These are phyloP conservation scores for Cerioporus squamosus DNA, from an alignment of 1,284 basidiomycete species.

Conservation along the genomic window DNA sequence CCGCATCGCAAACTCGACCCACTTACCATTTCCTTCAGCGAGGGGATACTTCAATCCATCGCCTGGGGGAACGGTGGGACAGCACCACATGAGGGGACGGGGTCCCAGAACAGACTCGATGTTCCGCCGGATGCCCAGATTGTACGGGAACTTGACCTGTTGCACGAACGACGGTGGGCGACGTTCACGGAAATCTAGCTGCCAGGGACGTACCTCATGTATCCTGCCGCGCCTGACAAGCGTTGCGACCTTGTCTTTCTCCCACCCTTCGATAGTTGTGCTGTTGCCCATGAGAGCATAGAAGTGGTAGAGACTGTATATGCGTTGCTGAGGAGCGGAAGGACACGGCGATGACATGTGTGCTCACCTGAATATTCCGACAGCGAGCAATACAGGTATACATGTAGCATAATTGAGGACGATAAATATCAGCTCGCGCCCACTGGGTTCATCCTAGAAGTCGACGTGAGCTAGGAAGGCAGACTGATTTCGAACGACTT, in stretches of 20 bases:
- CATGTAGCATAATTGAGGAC: conserved; percentile 89
- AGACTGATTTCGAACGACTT: conserved; percentile 22
- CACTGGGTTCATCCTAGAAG: conserved; percentile 70
- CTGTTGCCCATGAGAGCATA: conserved; percentile 82
- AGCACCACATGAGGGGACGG: conserved; percentile 83
- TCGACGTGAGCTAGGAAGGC: neutral
- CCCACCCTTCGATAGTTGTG: conserved; percentile 97
- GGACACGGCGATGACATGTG: neutral
- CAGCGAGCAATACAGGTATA: conserved; percentile 83
- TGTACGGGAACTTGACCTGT: conserved; percentile 92
- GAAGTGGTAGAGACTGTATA: conserved; percentile 75
- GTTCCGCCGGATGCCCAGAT: conserved; percentile 78
- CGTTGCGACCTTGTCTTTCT: conserved; percentile 92
- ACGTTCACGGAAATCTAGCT: neutral
- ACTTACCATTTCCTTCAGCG: conserved; percentile 79
- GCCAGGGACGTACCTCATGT: conserved; percentile 59
- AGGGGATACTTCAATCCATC: conserved; percentile 82
- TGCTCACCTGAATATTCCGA: conserved; percentile 78
- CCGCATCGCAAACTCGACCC: conserved; percentile 48
- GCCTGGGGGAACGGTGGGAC: conserved; percentile 68
- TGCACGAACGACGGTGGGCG: neutral
- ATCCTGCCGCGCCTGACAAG: conserved; percentile 88
- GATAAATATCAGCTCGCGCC: conserved; percentile 79
- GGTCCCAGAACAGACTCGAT: conserved; percentile 78
- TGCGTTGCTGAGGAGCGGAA: neutral